Percentiles rank a stretch among this genome's conserved stretches.
Conservation (phyloP, 768 basidiomycete genomes). For the Crucibulum laeve region DNA sequence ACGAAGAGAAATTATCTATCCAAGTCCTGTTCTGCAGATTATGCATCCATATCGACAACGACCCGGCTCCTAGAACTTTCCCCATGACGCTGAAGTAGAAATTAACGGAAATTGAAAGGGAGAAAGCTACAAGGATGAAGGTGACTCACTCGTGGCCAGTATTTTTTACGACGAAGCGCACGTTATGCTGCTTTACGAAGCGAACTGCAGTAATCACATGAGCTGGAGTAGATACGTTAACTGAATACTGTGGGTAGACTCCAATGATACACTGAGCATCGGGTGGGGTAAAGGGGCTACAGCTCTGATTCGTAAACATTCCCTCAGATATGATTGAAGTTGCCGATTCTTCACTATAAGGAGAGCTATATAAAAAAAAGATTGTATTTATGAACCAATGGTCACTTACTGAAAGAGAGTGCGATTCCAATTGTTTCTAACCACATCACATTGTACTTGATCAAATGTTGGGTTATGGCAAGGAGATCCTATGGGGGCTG, state of each 20-base stretch:
- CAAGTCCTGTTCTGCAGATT: background rate
- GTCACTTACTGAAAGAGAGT: background rate
- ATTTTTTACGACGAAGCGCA: background rate
- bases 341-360: background rate
- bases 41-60: background rate
- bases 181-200: background rate
- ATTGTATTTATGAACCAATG: background rate
- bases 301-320: background rate
- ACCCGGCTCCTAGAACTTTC: background rate
- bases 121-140: background rate
- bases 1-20: background rate
- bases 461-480: background rate
- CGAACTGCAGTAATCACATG: background rate
- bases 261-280: background rate
- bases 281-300: background rate
- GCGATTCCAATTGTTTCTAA: background rate
- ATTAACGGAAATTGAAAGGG: too few relatives aligned
- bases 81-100: background rate
- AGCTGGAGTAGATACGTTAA: background rate
- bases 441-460: background rate
- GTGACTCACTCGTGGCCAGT: background rate
- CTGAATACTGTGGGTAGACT: background rate
- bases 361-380: background rate
- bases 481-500: background rate
- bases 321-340: background rate